Evolutionary conservation across 352 stramenopile species (phyloP).

Genomic region (Pythium vanterpoolii): DNA sequence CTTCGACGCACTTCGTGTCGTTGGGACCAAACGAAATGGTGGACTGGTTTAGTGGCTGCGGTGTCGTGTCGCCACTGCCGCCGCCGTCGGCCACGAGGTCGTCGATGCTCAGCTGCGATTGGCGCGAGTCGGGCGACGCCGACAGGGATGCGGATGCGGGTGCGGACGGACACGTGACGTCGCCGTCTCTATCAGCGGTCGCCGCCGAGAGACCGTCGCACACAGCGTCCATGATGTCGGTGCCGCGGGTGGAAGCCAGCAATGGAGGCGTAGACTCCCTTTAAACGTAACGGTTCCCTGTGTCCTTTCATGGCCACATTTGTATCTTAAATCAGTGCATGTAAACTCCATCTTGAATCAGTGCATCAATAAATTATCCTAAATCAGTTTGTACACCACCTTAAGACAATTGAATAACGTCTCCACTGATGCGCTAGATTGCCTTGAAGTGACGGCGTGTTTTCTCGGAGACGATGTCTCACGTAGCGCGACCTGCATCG

Average conservation of each 20-base stretch:
- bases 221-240: background rate
- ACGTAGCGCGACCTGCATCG: constrained; percentile 41
- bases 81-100: constrained; percentile 34
- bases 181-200: background rate
- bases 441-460: constrained; percentile 19
- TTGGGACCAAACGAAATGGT: constrained; percentile 4
- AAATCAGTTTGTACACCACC: too few species aligned
- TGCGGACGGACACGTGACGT: background rate
- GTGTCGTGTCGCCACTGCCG: background rate
- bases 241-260: background rate
- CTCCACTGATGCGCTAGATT: too few species aligned
- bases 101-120: constrained; percentile 40
- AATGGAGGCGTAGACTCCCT: too few species aligned
- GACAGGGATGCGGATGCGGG: too few species aligned
- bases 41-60: background rate
- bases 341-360: background rate
- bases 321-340: background rate
- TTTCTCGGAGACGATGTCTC: constrained; percentile 28
- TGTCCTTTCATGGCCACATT: background rate
- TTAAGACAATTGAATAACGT: too few species aligned
- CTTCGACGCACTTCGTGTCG: constrained; percentile 39
- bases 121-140: constrained; percentile 13
- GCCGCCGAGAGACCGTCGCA: too few species aligned
- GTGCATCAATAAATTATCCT: too few species aligned
- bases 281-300: background rate